Evolutionary conservation across 495 filamentous ascomycete species (phyloP).

Genomic region (Daldinia grandis): DNA sequence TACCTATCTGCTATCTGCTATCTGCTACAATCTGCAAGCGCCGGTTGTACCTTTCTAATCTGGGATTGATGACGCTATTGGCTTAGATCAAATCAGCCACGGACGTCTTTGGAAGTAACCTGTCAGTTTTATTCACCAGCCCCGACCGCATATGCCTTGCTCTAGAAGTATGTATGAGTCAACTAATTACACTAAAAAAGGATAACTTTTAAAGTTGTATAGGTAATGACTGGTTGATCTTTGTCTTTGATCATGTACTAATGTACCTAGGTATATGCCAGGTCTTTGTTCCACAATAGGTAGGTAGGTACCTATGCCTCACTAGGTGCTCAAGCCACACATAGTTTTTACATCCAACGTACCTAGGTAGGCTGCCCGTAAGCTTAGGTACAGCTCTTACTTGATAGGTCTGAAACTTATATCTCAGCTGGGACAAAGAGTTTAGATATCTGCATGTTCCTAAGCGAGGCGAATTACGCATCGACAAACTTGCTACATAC

Average conservation of each 20-base stretch:
- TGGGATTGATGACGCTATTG: slow-evolving; percentile 13
- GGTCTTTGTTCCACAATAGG: slow-evolving; percentile 1
- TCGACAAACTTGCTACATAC: slow-evolving; percentile 1
- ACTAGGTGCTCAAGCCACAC: background rate
- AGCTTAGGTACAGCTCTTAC: background rate
- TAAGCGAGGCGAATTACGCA: slow-evolving; percentile 14
- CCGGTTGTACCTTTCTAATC: slow-evolving; percentile 28
- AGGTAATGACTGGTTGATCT: background rate
- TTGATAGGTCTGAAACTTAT: background rate
- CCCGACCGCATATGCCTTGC: background rate
- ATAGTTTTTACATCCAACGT: background rate
- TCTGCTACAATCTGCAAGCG: slow-evolving; percentile 20
- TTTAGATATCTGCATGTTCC: background rate
- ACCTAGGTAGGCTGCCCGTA: background rate
- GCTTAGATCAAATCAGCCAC: slow-evolving; percentile 29
- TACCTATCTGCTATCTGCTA: slow-evolving; percentile 7
- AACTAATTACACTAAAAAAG: background rate
- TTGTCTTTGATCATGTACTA: background rate
- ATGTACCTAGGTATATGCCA: background rate
- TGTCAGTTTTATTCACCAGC: slow-evolving; percentile 24
- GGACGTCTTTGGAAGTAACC: slow-evolving; percentile 8
- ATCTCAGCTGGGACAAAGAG: slow-evolving; percentile 8
- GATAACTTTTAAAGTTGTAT: background rate
- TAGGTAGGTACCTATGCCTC: slow-evolving; percentile 2
- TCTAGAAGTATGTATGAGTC: background rate